Conservation (phyloP, 352 stramenopile species). For the Nothophytophthora sp. region DNA sequence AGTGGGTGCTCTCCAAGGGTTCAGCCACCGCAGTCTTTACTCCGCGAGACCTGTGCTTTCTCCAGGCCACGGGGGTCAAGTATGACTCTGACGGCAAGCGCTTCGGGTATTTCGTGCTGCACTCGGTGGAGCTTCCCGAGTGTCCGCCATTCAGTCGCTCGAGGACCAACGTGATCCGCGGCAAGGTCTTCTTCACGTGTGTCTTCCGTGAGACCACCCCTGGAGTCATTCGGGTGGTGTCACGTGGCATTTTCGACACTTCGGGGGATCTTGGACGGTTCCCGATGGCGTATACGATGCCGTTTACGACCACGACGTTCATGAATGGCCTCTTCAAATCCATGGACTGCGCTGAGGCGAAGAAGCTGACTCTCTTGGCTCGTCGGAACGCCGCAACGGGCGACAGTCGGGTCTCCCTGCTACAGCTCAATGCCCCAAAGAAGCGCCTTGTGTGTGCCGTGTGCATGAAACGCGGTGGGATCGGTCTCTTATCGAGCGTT, state of each 20-base stretch:
- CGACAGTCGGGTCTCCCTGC: not conserved
- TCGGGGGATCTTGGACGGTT: constrained; percentile 15
- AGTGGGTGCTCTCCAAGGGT: constrained; percentile 28
- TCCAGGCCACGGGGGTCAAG: constrained; percentile 27
- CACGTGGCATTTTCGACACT: constrained; percentile 30
- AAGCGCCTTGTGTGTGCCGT: constrained; percentile 13
- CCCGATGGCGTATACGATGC: constrained; percentile 16
- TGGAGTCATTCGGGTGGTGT: constrained; percentile 26
- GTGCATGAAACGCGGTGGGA: constrained; percentile 16
- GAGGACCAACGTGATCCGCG: constrained; percentile 14
- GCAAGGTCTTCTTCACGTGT: constrained; percentile 13
- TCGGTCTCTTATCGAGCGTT: not conserved
- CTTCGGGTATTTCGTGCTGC: constrained; percentile 29
- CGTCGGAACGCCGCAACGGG: constrained; percentile 1
- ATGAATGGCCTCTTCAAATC: constrained; percentile 16
- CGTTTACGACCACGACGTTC: constrained; percentile 13
- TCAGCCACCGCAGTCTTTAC: constrained; percentile 6
- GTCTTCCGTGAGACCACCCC: constrained; percentile 26
- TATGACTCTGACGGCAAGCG: constrained; percentile 16
- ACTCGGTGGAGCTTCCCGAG: constrained; percentile 27
- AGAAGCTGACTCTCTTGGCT: constrained; percentile 32
- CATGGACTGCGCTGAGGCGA: constrained; percentile 29
- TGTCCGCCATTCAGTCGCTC: constrained; percentile 22
- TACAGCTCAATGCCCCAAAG: constrained; percentile 1
- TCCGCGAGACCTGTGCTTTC: constrained; percentile 22